Evolutionary conservation across 2,329 filamentous ascomycete species (phyloP), one percentile per base, ranked within the genome.

Genomic region (Tolypocladium nubicola): DNA sequence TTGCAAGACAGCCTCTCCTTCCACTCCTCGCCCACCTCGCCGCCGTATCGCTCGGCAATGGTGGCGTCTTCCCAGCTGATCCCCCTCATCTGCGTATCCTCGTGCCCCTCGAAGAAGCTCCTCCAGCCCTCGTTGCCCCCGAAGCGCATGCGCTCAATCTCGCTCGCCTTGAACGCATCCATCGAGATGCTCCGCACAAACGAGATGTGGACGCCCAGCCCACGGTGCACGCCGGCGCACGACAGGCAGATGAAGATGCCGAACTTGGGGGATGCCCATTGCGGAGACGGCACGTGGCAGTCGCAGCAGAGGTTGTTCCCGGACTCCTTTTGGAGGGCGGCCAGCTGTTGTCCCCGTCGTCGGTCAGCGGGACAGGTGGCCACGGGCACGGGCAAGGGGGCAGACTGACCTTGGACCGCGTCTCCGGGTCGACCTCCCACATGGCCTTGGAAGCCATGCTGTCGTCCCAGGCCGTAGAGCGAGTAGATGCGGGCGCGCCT

Each of bases 401-500:
- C 23, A 39, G 53, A 59, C 73, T 66, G 76, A 95, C 92, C 85
- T 97, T 97, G 70, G 88, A 90, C 75, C 90, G 85, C 61, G 93
- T 97, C 79, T 97, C 93, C 53, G 94, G 94, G 75, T 99, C 94
- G 64, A 99, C 91, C 78, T 99, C 94, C 94, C 94, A 99, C 88
- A 96, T 93, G 64, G 81, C 83, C 76, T 92, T 93, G 69, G 84
- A 79, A 64, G 83, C 76, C 83, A 85, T 83, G 57, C 64, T 66
- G 56, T 59, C 21, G 52, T 54, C 54, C 45, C 33, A 54, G 53
- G 53, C 57, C 57, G 61, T 57, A 55, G 52, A 55, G 41, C 37
- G 30, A 23, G 13, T 43, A 23, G 30, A 11, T 7, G 26, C 30
- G 35, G 16, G 37, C 8, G 35, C 52, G n/a, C 52, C 37, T 40